Percentiles rank a stretch among this genome's conserved stretches.
Conservation (phyloP, 2,329 filamentous ascomycete species). For the Penicillium glabrum region DNA sequence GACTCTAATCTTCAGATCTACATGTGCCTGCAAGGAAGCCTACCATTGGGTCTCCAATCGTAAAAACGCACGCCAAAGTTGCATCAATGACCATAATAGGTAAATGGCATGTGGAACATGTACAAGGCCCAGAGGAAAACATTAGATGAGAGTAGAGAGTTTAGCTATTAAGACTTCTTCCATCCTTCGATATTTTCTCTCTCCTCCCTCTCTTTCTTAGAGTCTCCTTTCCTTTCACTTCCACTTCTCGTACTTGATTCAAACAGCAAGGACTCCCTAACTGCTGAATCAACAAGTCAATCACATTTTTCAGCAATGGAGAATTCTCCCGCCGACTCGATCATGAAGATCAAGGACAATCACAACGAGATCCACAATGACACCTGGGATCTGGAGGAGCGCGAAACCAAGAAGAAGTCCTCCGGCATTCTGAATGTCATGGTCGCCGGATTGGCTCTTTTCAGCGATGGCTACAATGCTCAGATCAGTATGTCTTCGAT, state of each 20-base stretch:
- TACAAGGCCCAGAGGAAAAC: not conserved
- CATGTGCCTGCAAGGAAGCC: constrained; percentile 1
- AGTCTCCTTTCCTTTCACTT: not conserved
- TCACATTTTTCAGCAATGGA: not conserved
- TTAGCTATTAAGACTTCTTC: not conserved
- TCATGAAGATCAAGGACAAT: constrained; percentile 10
- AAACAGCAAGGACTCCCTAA: not conserved
- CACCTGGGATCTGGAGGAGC: constrained; percentile 9
- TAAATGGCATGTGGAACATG: not conserved
- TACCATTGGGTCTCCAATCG: constrained; percentile 4
- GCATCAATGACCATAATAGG: not conserved
- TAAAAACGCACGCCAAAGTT: not conserved
- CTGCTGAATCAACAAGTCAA: not conserved
- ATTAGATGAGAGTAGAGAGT: not conserved
- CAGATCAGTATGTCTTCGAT: constrained; percentile 27
- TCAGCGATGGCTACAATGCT: constrained; percentile 42
- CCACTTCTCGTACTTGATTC: not conserved
- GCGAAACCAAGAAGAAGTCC: constrained; percentile 3
- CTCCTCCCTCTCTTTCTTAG: not conserved
- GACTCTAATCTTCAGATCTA: not conserved
- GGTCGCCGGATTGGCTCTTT: constrained; percentile 38
- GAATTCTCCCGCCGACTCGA: constrained; percentile 11
- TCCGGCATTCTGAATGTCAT: constrained; percentile 36
- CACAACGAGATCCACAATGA: not conserved
- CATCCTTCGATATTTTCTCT: not conserved